phyloP scores from a whole-genome alignment of 441 rosid species.

The Brassica hybrid region DNA sequence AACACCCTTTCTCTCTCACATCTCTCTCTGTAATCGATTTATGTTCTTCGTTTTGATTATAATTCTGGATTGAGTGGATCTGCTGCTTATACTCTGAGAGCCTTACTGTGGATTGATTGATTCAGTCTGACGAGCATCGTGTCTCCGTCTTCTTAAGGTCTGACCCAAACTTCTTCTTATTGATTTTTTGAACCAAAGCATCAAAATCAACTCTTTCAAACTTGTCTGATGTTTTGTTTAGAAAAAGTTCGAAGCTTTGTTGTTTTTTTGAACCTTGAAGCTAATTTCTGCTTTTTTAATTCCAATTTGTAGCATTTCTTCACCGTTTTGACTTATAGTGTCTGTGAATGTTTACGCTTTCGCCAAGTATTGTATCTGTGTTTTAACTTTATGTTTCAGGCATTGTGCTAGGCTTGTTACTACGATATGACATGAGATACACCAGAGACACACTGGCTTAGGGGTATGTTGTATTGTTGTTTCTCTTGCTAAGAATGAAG shows the following conservation, averaged over 20 bases:
- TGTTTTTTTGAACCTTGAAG: background rate
- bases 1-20: background rate
- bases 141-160: constrained; percentile 14
- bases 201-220: constrained; percentile 8
- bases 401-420: background rate
- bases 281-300: background rate
- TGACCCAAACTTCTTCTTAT: background rate
- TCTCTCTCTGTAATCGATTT: constrained; percentile 20
- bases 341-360: too few species aligned
- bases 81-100: too few species aligned
- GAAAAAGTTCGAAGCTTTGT: constrained; percentile 9
- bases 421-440: constrained; percentile 1
- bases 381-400: constrained; percentile 16
- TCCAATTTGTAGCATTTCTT: background rate
- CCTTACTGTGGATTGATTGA: constrained; percentile 4
- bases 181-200: background rate
- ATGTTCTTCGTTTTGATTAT: constrained; percentile 11
- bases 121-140: background rate
- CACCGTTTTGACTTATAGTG: background rate
- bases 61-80: background rate
- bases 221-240: constrained; percentile 11
- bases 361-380: background rate
- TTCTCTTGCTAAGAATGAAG: constrained; percentile 34
- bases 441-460: constrained; percentile 2
- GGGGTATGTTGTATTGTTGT: background rate